Evolutionary conservation across 2,329 filamentous ascomycete genomes (phyloP), one percentile per base, ranked within the genome.

Genomic region (Penicillium sp.): DNA sequence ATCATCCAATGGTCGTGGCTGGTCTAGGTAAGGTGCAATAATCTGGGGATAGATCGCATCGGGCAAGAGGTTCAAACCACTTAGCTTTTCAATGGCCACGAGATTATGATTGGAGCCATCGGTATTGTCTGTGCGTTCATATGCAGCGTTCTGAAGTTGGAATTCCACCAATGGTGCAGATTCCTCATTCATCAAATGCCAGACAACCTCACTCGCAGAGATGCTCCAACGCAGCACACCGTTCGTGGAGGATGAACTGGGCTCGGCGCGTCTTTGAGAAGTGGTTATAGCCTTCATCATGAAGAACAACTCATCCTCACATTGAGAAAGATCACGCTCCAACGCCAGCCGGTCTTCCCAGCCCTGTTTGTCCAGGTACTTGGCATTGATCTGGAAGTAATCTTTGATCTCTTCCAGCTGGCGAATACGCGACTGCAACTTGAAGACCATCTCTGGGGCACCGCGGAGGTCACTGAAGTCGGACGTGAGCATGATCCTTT

Each of bases 281-380:
- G 92, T 96, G 1, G 95, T 99, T 71, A 99, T 99, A 39, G 95
- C 96, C 69, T 99, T 98, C 95, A 99, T 98, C 81, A 99, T 90
- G 78, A 99, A 99, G 82, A 99, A 99, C 9, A 99, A 78, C 74
- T 99, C 96, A 68, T 99, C 95, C 73, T 98, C 95, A 68, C 91
- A 97, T 21, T 87, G 87, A 10, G 91, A 86, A 50, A 99, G 80
- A 71, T 99, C 95, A 51, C 90, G 88, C 71, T 99, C 95, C 44
- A 99, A 83, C n/a, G 88, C 79, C 57, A 97, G 81, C 33, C 92
- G 86, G 71, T 98, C 93, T 70, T 95, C 87, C 93, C 93, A 98
- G 14, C 93, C 93, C 69, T 90, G 87, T 68, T 88, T 87, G 74
- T 98, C 93, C 26, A 99, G 82, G 58, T 90, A 90, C 67, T 89